Evolutionary conservation across 441 rosid species (phyloP), one percentile per base, ranked within the genome.

Genomic region (Pelargonium fulgidum): DNA sequence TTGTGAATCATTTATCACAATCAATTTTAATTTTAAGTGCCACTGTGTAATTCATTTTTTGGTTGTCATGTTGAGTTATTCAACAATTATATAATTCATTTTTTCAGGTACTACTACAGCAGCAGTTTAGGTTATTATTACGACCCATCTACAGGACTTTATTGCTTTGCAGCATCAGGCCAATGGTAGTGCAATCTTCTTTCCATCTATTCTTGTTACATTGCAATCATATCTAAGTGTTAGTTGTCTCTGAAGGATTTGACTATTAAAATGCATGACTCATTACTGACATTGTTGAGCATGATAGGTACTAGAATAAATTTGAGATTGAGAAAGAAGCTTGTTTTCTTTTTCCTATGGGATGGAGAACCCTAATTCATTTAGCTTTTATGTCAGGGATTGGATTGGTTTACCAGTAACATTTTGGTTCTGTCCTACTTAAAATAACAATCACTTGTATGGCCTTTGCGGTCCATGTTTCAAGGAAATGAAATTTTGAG

Each of bases 51-150:
- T 65, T 44, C 52, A 16, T 20, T 67, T n/a, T 9, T n/a, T 12
- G 42, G 29, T 24, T 7, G 33, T 8, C 39, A 1, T 13, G 29
- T 13, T 39, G 33, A 39, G 33, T 13, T 62, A 44, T 48, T 67
- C 29, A 14, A 14, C 54, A 68, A 7, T 50, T 8, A 71, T 11
- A 39, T 9, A 33, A 19, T 6, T 24, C 19, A 14, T 45, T 26
- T 29, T 19, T 79, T 68, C 90, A 92, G 99, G 79, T 94, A 92
- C 82, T 94, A 94, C 78, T 89, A 90, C 83, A 94, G 91, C 82
- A 85, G 94, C 85, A 87, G 83, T 73, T 76, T 79, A 81, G 99
- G 98, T 42, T 92, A 92, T 80, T 90, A 87, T 70, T 94, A 88
- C 58, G 99, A 94, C 65, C 83, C 98, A 59, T 82, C 88, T 41